These are phyloP conservation scores for Cercospora nicotianae DNA, from an alignment of 2,329 filamentous ascomycete species.

Conservation along the genomic window DNA sequence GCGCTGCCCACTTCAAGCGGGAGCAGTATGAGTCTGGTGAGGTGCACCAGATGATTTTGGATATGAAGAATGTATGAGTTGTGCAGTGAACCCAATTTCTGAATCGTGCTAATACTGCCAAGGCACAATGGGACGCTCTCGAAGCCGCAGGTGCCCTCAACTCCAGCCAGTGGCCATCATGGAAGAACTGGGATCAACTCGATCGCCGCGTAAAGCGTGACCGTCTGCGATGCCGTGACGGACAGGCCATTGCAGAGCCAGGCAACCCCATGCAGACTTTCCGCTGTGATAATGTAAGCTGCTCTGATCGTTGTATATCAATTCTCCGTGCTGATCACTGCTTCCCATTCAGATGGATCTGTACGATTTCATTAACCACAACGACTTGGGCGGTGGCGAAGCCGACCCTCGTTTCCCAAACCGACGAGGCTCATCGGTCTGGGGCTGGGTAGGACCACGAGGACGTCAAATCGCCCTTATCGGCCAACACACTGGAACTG, in stretches of 20 bases:
- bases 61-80: constrained; percentile 34
- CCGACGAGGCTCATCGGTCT: constrained; percentile 47
- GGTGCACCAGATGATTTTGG: constrained; percentile 41
- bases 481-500: constrained; percentile 55
- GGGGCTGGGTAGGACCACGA: constrained; percentile 56
- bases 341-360: constrained; percentile 37
- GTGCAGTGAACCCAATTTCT: neutral
- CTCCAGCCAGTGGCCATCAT: constrained; percentile 23
- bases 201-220: constrained; percentile 24
- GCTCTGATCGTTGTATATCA: neutral
- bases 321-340: neutral
- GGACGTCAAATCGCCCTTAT: constrained; percentile 58
- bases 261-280: constrained; percentile 41
- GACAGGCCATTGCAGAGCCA: constrained; percentile 40
- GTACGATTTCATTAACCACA: constrained; percentile 43
- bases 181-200: constrained; percentile 43
- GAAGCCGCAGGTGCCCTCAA: constrained; percentile 23
- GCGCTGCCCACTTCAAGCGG: constrained; percentile 28
- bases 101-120: constrained; percentile 1
- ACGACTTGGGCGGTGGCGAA: constrained; percentile 40
- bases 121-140: constrained; percentile 30
- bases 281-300: constrained; percentile 41
- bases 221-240: constrained; percentile 40
- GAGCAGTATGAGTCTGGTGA: constrained; percentile 44
- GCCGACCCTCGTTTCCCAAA: constrained; percentile 31